Evolutionary conservation across 1,284 basidiomycete genomes (phyloP).

Genomic region (Microbotryum scabiosae): DNA sequence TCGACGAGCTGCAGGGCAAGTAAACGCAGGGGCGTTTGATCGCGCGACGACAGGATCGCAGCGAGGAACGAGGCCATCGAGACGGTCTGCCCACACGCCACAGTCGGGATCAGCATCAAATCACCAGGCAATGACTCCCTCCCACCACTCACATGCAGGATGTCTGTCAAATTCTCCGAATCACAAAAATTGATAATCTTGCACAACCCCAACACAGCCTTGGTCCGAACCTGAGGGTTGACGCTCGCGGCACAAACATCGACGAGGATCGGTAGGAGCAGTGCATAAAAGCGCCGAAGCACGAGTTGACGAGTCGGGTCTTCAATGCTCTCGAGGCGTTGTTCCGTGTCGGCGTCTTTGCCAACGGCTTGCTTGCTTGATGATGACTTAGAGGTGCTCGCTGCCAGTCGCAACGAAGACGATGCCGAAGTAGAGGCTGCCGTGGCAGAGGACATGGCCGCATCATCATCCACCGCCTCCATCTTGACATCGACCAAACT

Average conservation of each 20-base stretch:
- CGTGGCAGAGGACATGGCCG: neutral
- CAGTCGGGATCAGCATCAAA: neutral
- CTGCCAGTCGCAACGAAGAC: neutral
- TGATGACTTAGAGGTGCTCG: conserved; percentile 1
- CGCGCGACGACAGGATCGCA: conserved; percentile 80
- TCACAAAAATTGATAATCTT: conserved; percentile 84
- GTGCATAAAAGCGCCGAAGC: conserved; percentile 69
- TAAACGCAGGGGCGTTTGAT: conserved; percentile 74
- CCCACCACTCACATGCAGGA: conserved; percentile 56
- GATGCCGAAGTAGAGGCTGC: conserved; percentile 4
- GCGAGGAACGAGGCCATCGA: conserved; percentile 87
- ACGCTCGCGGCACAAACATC: conserved; percentile 95
- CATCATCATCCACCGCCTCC: conserved; percentile 18
- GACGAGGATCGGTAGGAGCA: conserved; percentile 81
- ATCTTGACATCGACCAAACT: conserved; percentile 33
- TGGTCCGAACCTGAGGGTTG: conserved; percentile 69
- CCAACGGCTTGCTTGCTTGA: neutral
- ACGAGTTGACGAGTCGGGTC: conserved; percentile 36
- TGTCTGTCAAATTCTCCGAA: conserved; percentile 60
- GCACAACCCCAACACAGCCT: conserved; percentile 72
- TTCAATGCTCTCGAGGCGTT: conserved; percentile 50
- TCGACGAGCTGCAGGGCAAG: conserved; percentile 85
- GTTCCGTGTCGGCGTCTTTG: conserved; percentile 39
- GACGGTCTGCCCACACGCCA: conserved; percentile 52
- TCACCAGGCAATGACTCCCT: too few species aligned